Percentiles rank a stretch among this genome's conserved stretches.
Evolutionary conservation across 2,329 filamentous ascomycete species (phyloP).

Genomic region (Ophiocordyceps robertsii): DNA sequence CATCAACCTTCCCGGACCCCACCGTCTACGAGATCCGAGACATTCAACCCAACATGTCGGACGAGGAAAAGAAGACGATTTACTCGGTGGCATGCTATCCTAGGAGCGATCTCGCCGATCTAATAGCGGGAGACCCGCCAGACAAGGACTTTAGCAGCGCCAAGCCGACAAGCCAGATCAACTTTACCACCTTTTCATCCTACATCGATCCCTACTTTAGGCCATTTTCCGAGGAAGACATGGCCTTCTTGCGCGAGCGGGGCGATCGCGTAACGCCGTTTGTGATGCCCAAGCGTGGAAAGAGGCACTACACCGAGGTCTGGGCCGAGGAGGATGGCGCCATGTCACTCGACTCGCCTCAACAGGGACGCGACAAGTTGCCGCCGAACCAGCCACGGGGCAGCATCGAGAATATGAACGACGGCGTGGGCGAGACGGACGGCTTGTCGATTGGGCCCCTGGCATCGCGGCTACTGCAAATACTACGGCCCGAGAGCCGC

Average conservation of each 20-base stretch:
- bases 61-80: constrained; percentile 77
- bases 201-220: constrained; percentile 89
- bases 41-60: constrained; percentile 59
- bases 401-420: constrained; percentile 73
- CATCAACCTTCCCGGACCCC: constrained; percentile 79
- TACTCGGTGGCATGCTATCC: constrained; percentile 82
- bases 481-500: constrained; percentile 65
- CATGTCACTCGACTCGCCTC: constrained; percentile 56
- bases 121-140: constrained; percentile 79
- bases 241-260: constrained; percentile 81
- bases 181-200: constrained; percentile 81
- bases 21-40: constrained; percentile 87
- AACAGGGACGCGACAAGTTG: constrained; percentile 49
- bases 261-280: constrained; percentile 78
- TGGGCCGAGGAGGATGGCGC: constrained; percentile 91
- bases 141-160: constrained; percentile 93
- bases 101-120: constrained; percentile 61
- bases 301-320: constrained; percentile 73
- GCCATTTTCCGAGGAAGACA: constrained; percentile 80
- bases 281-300: constrained; percentile 71
- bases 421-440: constrained; percentile 77
- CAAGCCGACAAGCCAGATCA: constrained; percentile 89
- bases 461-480: constrained; percentile 66
- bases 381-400: constrained; percentile 74
- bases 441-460: constrained; percentile 80